Conservation (phyloP, 495 filamentous ascomycete genomes). For the Aspergillus sparsus region DNA sequence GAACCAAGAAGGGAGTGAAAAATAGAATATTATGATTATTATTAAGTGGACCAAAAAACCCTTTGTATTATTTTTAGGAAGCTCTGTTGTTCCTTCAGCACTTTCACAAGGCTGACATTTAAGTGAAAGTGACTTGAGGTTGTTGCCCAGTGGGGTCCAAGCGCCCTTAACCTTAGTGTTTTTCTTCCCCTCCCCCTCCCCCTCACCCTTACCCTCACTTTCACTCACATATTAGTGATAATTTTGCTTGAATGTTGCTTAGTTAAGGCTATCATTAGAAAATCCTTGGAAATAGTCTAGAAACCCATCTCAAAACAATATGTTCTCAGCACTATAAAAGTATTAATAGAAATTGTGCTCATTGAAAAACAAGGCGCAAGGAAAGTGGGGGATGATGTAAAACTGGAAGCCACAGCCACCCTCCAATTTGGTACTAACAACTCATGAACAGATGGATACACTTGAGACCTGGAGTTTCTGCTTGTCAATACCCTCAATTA, state of each 20-base stretch:
- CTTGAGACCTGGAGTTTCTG: neutral
- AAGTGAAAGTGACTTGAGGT: neutral
- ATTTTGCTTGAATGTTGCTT: too few relatives aligned
- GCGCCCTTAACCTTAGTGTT: neutral
- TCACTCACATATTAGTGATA: too few relatives aligned
- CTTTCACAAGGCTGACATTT: slow-evolving; percentile 14
- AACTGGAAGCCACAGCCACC: slow-evolving; percentile 13
- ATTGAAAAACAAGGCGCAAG: slow-evolving; percentile 16
- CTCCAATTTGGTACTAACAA: neutral
- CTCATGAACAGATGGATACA: slow-evolving; percentile 1
- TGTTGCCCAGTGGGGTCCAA: slow-evolving; percentile 9
- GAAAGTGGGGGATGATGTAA: slow-evolving; percentile 21
- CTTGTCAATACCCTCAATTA: too few relatives aligned
- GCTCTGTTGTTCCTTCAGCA: slow-evolving; percentile 3
- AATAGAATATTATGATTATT: neutral
- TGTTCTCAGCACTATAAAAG: too few relatives aligned
- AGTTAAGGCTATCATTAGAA: too few relatives aligned
- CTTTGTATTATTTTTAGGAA: neutral
- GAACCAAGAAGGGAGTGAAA: neutral
- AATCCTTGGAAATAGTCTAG: neutral
- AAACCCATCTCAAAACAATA: neutral
- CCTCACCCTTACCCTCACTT: too few relatives aligned
- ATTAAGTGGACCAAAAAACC: neutral
- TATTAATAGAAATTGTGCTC: slow-evolving; percentile 6
- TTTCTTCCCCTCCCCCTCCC: neutral